Evolutionary conservation across 2,329 filamentous ascomycete species (phyloP), one percentile per base, ranked within the genome.

Genomic region (Byssochlamys sp.): DNA sequence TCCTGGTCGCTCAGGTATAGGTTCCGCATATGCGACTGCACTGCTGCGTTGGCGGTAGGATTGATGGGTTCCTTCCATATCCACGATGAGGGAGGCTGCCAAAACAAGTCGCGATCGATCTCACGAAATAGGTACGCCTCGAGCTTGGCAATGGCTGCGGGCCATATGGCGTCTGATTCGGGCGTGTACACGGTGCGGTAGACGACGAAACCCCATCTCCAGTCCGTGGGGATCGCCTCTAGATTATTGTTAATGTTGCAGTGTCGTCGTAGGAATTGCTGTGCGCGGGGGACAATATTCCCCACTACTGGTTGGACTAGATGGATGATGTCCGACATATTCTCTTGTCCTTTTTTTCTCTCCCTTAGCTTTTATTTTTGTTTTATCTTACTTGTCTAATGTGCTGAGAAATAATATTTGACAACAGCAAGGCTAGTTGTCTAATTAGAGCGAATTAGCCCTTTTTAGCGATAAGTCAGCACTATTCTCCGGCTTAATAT

Each of bases 161-260:
- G 55, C 61, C 60, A 66, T 12, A 61, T 31, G 45, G 56, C 19
- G 48, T 66, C 60, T 2, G 64, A 63, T 58, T 66, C 61, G n/a
- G 61, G 45, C 7, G 62, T 64, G 48, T 64, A 64, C 33, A 65
- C 60, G 6, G 62, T 64, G 26, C 63, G 58, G 55, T 63, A 66
- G 52, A 66, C 63, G 26, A 63, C 56, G 57, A 56, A 64, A 19
- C 59, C 65, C 64, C 56, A 64, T 52, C 39, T 19, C 49, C 55
- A 45, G 59, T 29, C 53, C 57, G 59, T 28, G 60, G 52, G 45
- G 57, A 59, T 57, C 54, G 33, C 63, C 58, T 5, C n/a, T 27
- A 62, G 58, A 24, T 24, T 59, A 56, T 45, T 62, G 61, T 9
- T 59, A 52, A 14, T 59, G 12, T n/a, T 39, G 35, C 35, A 39